phyloP scores from a whole-genome alignment of 2,329 filamentous ascomycete genomes.

The Epichloe aotearoae region DNA sequence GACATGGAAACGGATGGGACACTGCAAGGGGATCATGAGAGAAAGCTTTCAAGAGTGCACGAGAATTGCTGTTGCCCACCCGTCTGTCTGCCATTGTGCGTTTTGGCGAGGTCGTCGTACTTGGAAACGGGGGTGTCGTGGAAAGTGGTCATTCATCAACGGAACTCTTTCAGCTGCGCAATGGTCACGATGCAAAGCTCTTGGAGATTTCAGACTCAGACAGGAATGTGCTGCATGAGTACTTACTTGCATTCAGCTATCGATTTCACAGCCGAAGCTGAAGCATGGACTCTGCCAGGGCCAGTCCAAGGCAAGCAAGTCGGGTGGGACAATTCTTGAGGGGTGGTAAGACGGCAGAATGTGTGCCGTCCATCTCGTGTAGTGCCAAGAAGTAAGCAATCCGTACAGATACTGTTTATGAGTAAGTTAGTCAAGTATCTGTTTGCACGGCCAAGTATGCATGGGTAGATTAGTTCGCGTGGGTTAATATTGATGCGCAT shows the following conservation, averaged over 20 bases:
- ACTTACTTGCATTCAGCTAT: not conserved
- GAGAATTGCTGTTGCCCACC: not conserved
- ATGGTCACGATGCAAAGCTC: not conserved
- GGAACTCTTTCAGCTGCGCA: not conserved
- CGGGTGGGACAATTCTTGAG: no score
- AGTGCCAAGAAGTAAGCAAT: no score
- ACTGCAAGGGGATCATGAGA: not conserved
- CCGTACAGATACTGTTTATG: no score
- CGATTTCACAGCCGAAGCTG: not conserved
- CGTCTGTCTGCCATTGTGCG: not conserved
- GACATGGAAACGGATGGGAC: not conserved
- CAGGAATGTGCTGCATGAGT: not conserved
- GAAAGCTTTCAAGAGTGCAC: no score
- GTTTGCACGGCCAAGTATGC: no score
- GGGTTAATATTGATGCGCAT: no score
- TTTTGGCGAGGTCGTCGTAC: not conserved
- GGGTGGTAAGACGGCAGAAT: no score
- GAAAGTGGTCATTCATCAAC: not conserved
- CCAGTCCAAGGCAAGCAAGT: no score
- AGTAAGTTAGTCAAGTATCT: no score
- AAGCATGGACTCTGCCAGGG: no score
- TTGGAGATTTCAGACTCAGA: not conserved
- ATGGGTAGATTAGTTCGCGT: no score
- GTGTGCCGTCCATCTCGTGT: no score
- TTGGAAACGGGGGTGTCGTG: not conserved